Conservation (phyloP, 139 green algal genomes). For the Chlorella vulgaris region DNA sequence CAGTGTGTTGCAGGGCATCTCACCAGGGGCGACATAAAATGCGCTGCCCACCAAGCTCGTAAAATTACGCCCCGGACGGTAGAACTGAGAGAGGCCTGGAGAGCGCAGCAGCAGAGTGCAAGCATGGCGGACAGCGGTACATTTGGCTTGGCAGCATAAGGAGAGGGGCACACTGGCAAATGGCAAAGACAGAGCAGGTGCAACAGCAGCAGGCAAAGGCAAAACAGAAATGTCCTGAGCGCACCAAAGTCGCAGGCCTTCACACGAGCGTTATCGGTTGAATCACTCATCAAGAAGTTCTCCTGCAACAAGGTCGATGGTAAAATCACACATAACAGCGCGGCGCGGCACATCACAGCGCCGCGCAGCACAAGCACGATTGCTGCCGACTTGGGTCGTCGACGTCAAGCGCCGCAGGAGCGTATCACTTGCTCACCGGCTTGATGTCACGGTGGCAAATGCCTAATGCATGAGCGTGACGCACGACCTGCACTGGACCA, state of each 20-base stretch:
- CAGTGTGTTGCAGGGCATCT: neutral
- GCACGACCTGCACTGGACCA: too few relatives aligned
- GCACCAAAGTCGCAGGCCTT: constrained; percentile 77
- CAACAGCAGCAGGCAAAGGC: neutral
- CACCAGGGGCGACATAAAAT: constrained; percentile 78
- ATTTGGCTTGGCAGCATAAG: too few relatives aligned
- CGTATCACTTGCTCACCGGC: constrained; percentile 13
- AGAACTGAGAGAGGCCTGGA: constrained; percentile 71
- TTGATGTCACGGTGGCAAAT: constrained; percentile 42
- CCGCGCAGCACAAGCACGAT: neutral
- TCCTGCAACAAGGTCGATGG: constrained; percentile 83
- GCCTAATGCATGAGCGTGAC: constrained; percentile 49
- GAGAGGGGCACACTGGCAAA: too few relatives aligned
- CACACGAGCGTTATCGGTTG: constrained; percentile 48
- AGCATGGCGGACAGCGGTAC: neutral
- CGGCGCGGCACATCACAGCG: neutral
- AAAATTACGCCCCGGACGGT: constrained; percentile 56
- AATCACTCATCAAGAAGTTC: constrained; percentile 78
- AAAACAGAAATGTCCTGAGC: neutral
- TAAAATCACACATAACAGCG: too few relatives aligned
- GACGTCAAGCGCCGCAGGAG: too few relatives aligned
- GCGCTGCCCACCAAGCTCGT: constrained; percentile 41
- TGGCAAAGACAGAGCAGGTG: neutral
- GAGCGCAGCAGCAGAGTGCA: too few relatives aligned
- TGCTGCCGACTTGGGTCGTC: too few relatives aligned